Base-by-base conservation (phyloP, 306 rosid genomes). In the Echinosophora koreensis region DNA sequence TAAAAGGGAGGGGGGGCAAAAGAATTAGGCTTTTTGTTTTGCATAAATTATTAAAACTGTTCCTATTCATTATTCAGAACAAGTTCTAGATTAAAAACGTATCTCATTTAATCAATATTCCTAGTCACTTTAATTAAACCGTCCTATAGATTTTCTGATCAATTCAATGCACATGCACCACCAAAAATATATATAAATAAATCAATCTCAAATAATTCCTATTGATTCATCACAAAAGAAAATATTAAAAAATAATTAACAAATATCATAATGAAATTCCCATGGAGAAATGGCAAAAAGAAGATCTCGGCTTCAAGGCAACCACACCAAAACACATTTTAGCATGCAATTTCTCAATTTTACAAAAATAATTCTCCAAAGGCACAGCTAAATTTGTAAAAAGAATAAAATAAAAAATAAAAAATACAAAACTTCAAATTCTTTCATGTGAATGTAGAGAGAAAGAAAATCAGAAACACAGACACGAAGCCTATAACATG, bases 221-320 rank as follows among this genome's bases (percentile, higher is more conserved):
- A 49, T 46, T 63, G 55, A 73, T 55, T 72, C 54, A 28, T 34
- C 44, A 75, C 61, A 78, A 54, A 78, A 22, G 16, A 27, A 28
- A 49, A 65, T 42, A 65, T 42, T 42, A 9, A 39, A 15, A 28
- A 39, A 3, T 16, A 7, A 44, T 5, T 7, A 79, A 6, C 7
- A 46, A 30, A 55, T 52, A 39, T 37, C 17, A 47, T 8, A 75
- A 15, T 35, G 35, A n/a, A 55, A 67, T 50, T 7, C 50, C 11
- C 11, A 32, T 5, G 15, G 60, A 61, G 50, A 38, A 62, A 69
- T 18, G 69, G 73, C 4, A 39, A 38, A n/a, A 67, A 30, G 60
- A 60, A 67, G 73, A 79, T 83, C 81, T 32, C 66, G 11, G 28
- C 38, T 63, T 46, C 64, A 74, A 42, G 42, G 58, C 28, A 46